Conservation (phyloP, 768 basidiomycete genomes). For the Hypsizygus marmoreus region DNA sequence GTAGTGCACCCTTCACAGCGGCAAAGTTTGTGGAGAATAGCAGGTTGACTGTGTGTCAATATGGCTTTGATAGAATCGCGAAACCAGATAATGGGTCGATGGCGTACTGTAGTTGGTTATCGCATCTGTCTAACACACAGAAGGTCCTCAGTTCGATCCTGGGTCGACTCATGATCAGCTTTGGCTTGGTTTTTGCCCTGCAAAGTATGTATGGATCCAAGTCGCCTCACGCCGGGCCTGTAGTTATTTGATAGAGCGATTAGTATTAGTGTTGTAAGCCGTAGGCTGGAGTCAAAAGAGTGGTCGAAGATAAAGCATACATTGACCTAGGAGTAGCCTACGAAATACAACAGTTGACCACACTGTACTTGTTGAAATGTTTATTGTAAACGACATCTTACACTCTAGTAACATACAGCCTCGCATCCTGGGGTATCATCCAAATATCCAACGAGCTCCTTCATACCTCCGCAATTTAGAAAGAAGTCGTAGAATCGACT, state of each 20-base stretch:
- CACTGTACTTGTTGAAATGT: neutral
- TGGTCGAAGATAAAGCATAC: neutral
- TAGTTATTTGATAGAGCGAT: no score
- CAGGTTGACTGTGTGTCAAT: no score
- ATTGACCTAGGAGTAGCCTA: constrained; percentile 1
- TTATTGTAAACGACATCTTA: constrained; percentile 3
- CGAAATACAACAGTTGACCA: no score
- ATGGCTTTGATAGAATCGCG: no score
- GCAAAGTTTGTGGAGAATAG: no score
- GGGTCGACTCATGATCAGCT: constrained; percentile 30
- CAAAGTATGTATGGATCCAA: neutral
- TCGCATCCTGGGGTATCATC: constrained; percentile 20
- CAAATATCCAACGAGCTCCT: neutral
- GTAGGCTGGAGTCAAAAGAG: no score
- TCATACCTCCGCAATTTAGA: constrained; percentile 33
- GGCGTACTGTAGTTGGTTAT: constrained; percentile 87
- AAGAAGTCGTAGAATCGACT: constrained; percentile 88
- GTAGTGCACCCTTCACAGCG: no score
- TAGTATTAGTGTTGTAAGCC: no score
- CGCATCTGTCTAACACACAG: constrained; percentile 84
- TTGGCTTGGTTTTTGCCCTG: constrained; percentile 6
- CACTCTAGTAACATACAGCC: constrained; percentile 1
- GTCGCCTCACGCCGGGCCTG: no score
- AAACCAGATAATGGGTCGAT: constrained; percentile 55
- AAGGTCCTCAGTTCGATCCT: constrained; percentile 39